Evolutionary conservation across 2,329 filamentous ascomycete species (phyloP).

Genomic region (Phialophora verrucosa): DNA sequence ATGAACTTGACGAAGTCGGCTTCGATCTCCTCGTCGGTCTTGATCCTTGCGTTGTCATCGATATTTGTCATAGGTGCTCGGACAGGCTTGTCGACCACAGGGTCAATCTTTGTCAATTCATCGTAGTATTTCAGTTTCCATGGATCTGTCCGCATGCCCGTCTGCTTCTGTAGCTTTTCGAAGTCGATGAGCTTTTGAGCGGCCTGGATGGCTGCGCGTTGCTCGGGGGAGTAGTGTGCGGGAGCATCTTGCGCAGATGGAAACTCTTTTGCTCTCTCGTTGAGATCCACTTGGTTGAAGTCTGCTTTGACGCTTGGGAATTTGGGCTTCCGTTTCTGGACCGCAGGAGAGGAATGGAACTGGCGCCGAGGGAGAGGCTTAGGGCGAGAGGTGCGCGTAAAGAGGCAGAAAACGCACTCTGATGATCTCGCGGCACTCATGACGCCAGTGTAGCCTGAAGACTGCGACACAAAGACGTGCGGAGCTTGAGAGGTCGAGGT

Average conservation of each 20-base stretch:
- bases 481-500: slow-evolving; percentile 6
- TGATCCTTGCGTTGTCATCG: slow-evolving; percentile 65
- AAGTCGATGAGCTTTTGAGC: slow-evolving; percentile 78
- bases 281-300: slow-evolving; percentile 41
- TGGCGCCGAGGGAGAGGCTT: slow-evolving; percentile 54
- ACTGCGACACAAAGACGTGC: slow-evolving; percentile 12
- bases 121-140: slow-evolving; percentile 78
- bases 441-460: slow-evolving; percentile 35
- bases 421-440: slow-evolving; percentile 59
- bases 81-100: slow-evolving; percentile 75
- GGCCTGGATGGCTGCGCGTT: slow-evolving; percentile 79
- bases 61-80: slow-evolving; percentile 57
- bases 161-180: slow-evolving; percentile 68
- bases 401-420: slow-evolving; percentile 58
- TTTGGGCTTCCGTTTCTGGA: slow-evolving; percentile 47
- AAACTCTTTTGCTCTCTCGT: slow-evolving; percentile 26
- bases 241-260: slow-evolving; percentile 24
- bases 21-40: slow-evolving; percentile 65
- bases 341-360: slow-evolving; percentile 54
- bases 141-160: slow-evolving; percentile 72
- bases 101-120: slow-evolving; percentile 78
- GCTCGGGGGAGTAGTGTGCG: slow-evolving; percentile 74
- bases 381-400: slow-evolving; percentile 49
- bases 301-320: slow-evolving; percentile 48
- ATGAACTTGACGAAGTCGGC: slow-evolving; percentile 60